A percentile compares a stretch with the other conserved stretches of the same genome.
phyloP scores from a whole-genome alignment of 2,329 filamentous ascomycete species.

The Dothideomycetidae sp. region DNA sequence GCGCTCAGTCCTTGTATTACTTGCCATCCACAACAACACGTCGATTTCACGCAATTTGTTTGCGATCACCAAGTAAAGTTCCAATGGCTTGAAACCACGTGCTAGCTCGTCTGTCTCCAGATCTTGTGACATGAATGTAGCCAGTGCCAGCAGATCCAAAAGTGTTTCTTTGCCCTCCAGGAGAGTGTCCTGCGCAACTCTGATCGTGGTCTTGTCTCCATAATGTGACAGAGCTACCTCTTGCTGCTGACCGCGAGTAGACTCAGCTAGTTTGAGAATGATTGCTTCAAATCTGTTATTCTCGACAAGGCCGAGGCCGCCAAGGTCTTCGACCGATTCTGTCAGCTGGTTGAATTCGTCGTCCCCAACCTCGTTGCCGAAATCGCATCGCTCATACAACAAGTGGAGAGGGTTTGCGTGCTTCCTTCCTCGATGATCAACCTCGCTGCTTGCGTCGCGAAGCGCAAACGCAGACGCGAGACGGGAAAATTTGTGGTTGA shows the following conservation, averaged over 20 bases:
- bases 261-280: conserved; percentile 33
- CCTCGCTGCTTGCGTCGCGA: conserved; percentile 6
- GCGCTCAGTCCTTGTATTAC: conserved; percentile 34
- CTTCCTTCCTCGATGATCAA: conserved; percentile 6
- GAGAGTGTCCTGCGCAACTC: conserved; percentile 65
- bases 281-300: conserved; percentile 39
- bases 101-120: conserved; percentile 59
- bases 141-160: conserved; percentile 66
- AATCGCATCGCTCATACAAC: conserved; percentile 65
- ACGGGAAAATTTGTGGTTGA: conserved; percentile 19
- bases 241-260: conserved; percentile 25
- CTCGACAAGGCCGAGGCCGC: conserved; percentile 37
- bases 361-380: conserved; percentile 66
- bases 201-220: conserved; percentile 60
- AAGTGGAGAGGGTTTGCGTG: conserved; percentile 43
- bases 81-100: conserved; percentile 45
- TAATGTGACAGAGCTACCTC: conserved; percentile 51
- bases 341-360: conserved; percentile 63
- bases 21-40: conserved; percentile 54
- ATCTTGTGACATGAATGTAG: conserved; percentile 77
- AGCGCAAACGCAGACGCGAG: conserved; percentile 9
- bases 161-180: conserved; percentile 59
- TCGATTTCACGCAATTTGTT: conserved; percentile 58
- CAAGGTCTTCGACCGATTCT: conserved; percentile 51
- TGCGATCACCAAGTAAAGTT: conserved; percentile 56